These are phyloP conservation scores for Botrytis byssoidea DNA, from an alignment of 2,329 filamentous ascomycete genomes.

Conservation along the genomic window DNA sequence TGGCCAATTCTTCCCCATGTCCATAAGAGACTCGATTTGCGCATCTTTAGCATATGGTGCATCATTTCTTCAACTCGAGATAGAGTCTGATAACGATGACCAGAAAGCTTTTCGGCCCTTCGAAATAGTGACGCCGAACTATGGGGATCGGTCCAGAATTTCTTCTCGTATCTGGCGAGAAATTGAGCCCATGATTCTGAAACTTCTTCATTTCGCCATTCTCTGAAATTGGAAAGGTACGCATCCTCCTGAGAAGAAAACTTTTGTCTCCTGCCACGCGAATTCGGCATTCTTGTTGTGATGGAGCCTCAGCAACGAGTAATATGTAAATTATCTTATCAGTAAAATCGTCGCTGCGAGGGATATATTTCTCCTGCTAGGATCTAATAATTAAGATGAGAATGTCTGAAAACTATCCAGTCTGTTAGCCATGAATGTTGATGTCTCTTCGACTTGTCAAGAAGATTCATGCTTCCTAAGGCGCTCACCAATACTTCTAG, in stretches of 20 bases:
- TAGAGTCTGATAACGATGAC: neutral
- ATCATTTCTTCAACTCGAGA: neutral
- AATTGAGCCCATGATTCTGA: slow-evolving; percentile 11
- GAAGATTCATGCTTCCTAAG: neutral
- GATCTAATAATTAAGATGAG: neutral
- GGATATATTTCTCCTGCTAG: neutral
- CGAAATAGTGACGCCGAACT: neutral
- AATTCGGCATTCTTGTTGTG: neutral
- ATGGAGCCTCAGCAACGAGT: neutral
- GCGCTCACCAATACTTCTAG: neutral
- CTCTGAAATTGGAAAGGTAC: neutral
- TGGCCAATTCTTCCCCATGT: slow-evolving; percentile 4
- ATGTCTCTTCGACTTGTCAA: neutral
- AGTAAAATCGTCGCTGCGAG: neutral
- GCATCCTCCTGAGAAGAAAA: neutral
- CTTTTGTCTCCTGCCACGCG: neutral
- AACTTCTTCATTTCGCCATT: neutral
- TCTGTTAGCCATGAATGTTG: neutral
- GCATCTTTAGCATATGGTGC: neutral
- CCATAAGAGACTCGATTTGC: slow-evolving; percentile 1
- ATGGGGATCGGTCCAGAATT: slow-evolving; percentile 1
- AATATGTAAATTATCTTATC: neutral
- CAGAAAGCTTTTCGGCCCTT: neutral
- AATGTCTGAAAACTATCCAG: neutral
- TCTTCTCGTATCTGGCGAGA: neutral